Conservation (phyloP, 2,329 filamentous ascomycete genomes). For the Penicillium sp. region DNA sequence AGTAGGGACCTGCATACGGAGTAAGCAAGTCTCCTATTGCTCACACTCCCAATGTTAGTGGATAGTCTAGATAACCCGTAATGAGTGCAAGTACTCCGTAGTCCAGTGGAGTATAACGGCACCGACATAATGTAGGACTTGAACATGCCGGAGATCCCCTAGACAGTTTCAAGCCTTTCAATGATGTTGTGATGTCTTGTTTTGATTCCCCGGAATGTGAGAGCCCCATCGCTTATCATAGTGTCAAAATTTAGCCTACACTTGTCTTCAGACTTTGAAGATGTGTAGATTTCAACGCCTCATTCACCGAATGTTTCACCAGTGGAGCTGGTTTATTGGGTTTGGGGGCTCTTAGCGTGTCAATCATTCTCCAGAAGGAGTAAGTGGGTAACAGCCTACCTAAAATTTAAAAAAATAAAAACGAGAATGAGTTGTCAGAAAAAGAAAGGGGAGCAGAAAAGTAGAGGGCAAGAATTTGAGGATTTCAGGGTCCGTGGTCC, state of each 20-base stretch:
- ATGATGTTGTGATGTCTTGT: not conserved
- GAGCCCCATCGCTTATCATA: constrained; percentile 4
- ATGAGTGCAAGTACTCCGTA: not conserved
- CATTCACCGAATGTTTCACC: constrained; percentile 17
- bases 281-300: not conserved
- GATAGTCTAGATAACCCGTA: not conserved
- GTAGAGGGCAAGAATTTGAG: not conserved
- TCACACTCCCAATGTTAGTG: not conserved
- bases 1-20: not conserved
- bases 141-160: not conserved
- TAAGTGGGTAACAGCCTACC: constrained; percentile 8
- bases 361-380: constrained; percentile 5
- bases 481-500: not conserved
- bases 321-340: constrained; percentile 21
- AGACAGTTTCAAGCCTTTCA: not conserved
- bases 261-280: not conserved
- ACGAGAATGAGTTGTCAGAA: not conserved
- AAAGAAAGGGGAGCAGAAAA: not conserved
- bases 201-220: constrained; percentile 15
- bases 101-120: not conserved
- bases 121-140: not conserved
- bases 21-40: not conserved
- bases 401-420: constrained; percentile 7
- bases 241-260: not conserved
- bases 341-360: constrained; percentile 10